A percentile compares a stretch with the other conserved stretches of the same genome.
Conservation (phyloP, 2,329 filamentous ascomycete species). For the Tolypocladium nubicola region DNA sequence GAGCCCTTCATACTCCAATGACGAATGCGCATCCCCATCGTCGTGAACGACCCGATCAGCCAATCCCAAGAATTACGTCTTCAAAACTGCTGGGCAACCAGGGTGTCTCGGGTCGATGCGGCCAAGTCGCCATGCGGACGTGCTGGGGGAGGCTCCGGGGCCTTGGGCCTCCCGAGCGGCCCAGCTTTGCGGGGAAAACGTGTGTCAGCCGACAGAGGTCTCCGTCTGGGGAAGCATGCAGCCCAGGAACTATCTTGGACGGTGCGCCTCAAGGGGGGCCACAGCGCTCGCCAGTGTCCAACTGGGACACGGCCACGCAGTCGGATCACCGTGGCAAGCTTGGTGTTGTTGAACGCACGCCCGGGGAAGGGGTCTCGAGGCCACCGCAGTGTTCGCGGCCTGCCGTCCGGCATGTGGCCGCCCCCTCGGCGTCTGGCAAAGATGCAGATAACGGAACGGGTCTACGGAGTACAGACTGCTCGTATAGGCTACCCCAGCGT, state of each 20-base stretch:
- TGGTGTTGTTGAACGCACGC: background rate
- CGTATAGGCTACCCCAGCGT: background rate
- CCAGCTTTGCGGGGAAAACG: conserved; percentile 6
- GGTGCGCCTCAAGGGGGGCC: background rate
- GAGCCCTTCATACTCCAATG: background rate
- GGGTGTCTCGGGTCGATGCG: background rate
- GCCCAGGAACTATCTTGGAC: background rate
- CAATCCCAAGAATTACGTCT: conserved; percentile 1
- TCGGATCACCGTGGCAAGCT: background rate
- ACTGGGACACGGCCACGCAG: background rate
- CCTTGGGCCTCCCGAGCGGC: background rate
- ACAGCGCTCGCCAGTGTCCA: background rate
- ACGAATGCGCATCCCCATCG: background rate
- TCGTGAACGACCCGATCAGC: background rate
- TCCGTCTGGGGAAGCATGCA: background rate
- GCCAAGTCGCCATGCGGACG: background rate
- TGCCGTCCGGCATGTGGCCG: background rate
- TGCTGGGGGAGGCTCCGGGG: background rate
- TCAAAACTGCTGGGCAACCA: background rate
- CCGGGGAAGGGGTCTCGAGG: background rate
- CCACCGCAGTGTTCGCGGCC: background rate
- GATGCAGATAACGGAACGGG: background rate
- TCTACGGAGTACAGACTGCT: background rate
- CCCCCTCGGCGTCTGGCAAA: background rate
- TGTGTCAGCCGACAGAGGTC: conserved; percentile 1